A percentile compares a stretch with the other conserved stretches of the same genome.
These are phyloP conservation scores for Plasmodium berghei DNA, from an alignment of 169 alveolate species.

Conservation along the genomic window DNA sequence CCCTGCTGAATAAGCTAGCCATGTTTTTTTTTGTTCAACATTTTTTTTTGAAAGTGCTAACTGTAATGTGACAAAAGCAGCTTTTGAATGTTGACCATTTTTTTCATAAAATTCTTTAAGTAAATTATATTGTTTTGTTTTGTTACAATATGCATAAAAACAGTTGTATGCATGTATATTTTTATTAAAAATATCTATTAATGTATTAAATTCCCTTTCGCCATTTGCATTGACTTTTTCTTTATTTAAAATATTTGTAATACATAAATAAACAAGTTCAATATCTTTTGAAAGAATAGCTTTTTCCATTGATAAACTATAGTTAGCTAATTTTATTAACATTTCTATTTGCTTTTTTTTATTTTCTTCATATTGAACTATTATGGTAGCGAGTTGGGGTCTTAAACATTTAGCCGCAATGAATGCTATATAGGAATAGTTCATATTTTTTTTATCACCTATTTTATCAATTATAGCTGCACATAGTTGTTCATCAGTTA, in stretches of 20 bases:
- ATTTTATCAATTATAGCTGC: constrained; percentile 64
- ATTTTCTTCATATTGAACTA: constrained; percentile 80
- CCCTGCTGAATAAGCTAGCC: constrained; percentile 74
- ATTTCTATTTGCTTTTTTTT: constrained; percentile 77
- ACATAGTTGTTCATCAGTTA: constrained; percentile 84
- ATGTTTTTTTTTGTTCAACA: constrained; percentile 41
- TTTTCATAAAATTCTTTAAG: constrained; percentile 68
- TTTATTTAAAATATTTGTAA: constrained; percentile 75
- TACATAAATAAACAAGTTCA: constrained; percentile 83
- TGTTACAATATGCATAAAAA: constrained; percentile 41
- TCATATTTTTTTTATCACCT: constrained; percentile 42
- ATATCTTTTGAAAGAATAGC: constrained; percentile 80
- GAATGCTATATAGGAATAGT: constrained; percentile 73
- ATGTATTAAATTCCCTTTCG: constrained; percentile 49
- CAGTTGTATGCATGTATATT: constrained; percentile 45
- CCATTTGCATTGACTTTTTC: constrained; percentile 51
- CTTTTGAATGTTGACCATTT: constrained; percentile 66
- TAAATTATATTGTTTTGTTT: constrained; percentile 42
- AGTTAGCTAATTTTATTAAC: constrained; percentile 82
- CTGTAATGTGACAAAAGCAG: constrained; percentile 64
- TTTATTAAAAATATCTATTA: constrained; percentile 38
- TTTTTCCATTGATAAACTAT: constrained; percentile 78
- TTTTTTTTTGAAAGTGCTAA: constrained; percentile 59
- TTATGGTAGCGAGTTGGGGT: constrained; percentile 79
- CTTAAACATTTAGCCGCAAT: constrained; percentile 82